Evolutionary conservation across 306 rosid genomes (phyloP).

Genomic region (Cucumis melo): DNA sequence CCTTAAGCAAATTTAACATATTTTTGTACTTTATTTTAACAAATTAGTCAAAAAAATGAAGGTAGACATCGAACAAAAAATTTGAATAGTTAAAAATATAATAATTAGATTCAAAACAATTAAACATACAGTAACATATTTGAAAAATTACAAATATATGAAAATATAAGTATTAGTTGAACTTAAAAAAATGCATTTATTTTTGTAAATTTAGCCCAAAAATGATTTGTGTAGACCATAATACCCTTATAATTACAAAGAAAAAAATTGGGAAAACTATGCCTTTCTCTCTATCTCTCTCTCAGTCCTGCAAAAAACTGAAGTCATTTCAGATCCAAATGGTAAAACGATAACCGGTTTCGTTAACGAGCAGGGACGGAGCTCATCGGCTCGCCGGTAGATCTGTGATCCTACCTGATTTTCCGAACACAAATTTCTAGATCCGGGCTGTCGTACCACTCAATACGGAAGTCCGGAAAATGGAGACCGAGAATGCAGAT

Average conservation of each 20-base stretch:
- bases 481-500: constrained; percentile 43
- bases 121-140: too few relatives aligned
- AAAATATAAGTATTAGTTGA: too few relatives aligned
- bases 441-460: constrained; percentile 7
- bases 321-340: constrained; percentile 12
- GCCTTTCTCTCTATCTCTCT: background rate
- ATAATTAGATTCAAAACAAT: too few relatives aligned
- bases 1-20: too few relatives aligned
- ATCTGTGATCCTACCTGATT: constrained; percentile 14
- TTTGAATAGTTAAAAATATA: too few relatives aligned
- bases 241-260: background rate
- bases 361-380: constrained; percentile 8
- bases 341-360: constrained; percentile 1
- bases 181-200: background rate
- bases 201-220: background rate
- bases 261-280: background rate
- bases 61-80: too few relatives aligned
- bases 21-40: too few relatives aligned
- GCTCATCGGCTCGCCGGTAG: constrained; percentile 9
- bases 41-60: too few relatives aligned
- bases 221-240: background rate
- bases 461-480: constrained; percentile 16
- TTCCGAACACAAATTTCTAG: background rate
- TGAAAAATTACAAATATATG: too few relatives aligned
- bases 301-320: background rate